Base-by-base conservation (phyloP, 176 grass and related monocot species). In the Dendrocalamus sinicus region DNA sequence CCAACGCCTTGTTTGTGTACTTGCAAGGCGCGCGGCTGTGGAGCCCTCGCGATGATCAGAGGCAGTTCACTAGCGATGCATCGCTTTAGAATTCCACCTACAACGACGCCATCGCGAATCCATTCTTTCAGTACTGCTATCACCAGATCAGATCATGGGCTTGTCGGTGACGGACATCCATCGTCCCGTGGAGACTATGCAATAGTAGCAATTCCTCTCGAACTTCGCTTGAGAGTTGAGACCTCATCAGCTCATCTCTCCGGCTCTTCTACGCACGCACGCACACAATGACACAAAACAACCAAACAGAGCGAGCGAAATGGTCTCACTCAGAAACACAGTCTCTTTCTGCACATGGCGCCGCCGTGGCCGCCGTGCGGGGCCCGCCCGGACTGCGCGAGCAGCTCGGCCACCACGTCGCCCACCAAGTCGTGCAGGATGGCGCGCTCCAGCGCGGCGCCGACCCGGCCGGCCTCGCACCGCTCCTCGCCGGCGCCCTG, bases 391-490 rank as follows among this genome's bases (percentile, higher is more conserved):
- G 77, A 16, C 48, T 28, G 78, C 82, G 14, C 73, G 40, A 89
- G 85, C 35, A 98, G 70, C 59, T 92, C 96, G 22, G 68, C 6
- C 12, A 91, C 87, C 51, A 90, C 19, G 71, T 92, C 93, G 66
- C 68, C 50, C 16, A 98, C 86, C 86, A 98, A 54, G 74, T 94
- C 91, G 13, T 88, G 63, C 58, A 91, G 53, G 43, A 98, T 89
- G 46, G 85, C 88, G 16, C 81, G 80, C 85, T 95, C 96, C 68
- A 98, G 26, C 71, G 84, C 85, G 35, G 88, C 81, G 22, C 80
- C 90, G 12, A 98, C 77, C 22, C 67, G 54, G 45, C 66, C 84
- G 50, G 83, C 50, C 90, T 98, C 95, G 12, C 77, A 63, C n/a
- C 67, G 69, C 90, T 91, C 86, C 84, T 93, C 91, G 17, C 50